Conservation (phyloP, 2,329 filamentous ascomycete species). For the Fusarium musae region DNA sequence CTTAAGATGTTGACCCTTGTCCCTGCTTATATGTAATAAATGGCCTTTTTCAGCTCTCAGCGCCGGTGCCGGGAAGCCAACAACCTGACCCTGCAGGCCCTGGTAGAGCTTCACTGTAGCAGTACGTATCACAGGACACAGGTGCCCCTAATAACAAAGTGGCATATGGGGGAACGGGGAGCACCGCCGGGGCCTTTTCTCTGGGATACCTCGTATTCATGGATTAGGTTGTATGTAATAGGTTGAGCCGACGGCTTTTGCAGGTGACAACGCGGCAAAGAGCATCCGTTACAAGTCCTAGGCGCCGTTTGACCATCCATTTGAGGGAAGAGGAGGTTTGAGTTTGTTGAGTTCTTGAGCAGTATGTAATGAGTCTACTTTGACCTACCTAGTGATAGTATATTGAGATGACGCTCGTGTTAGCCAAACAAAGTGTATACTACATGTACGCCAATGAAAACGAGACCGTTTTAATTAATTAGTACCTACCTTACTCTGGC, state of each 20-base stretch:
- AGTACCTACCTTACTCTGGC: neutral
- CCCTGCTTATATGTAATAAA: conserved; percentile 16
- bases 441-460: conserved; percentile 1
- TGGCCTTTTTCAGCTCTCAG: conserved; percentile 39
- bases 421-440: conserved; percentile 4
- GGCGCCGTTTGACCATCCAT: conserved; percentile 35
- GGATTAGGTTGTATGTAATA: conserved; percentile 21
- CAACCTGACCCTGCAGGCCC: conserved; percentile 8
- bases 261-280: conserved; percentile 35
- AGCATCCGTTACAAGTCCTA: conserved; percentile 17
- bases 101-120: neutral
- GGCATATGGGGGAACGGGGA: conserved; percentile 9
- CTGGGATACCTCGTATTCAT: conserved; percentile 44
- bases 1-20: neutral
- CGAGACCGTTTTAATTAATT: neutral
- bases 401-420: conserved; percentile 28
- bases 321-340: conserved; percentile 17
- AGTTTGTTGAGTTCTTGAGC: conserved; percentile 28
- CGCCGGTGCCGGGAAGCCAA: conserved; percentile 21
- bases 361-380: neutral
- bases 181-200: neutral
- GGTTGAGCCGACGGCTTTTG: conserved; percentile 32
- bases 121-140: neutral
- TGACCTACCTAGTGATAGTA: neutral
- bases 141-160: conserved; percentile 23